phyloP scores from a whole-genome alignment of 768 basidiomycete genomes.

The Mycena venus region DNA sequence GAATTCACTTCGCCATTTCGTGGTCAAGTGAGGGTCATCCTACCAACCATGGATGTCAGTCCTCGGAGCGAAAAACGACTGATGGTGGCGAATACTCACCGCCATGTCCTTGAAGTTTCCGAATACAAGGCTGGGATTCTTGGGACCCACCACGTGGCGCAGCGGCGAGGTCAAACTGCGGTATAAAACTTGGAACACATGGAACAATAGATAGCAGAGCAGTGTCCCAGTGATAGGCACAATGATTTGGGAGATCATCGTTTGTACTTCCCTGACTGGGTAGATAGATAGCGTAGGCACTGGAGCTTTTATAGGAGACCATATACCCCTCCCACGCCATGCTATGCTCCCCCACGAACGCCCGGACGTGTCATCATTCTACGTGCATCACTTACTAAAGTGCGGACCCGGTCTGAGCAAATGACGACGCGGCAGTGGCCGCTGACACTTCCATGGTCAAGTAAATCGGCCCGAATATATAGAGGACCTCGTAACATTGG shows the following conservation, averaged over 20 bases:
- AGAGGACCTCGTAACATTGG: too few species aligned
- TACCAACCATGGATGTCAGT: neutral
- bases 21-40: neutral
- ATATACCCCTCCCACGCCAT: too few species aligned
- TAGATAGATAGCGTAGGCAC: neutral
- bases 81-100: neutral
- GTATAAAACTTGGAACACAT: conserved; percentile 13
- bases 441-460: too few species aligned
- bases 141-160: conserved; percentile 53
- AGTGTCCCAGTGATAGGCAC: neutral
- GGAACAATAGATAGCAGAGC: neutral
- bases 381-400: too few species aligned
- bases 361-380: too few species aligned
- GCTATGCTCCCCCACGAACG: too few species aligned
- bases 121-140: conserved; percentile 44
- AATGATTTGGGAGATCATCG: neutral
- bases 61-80: neutral
- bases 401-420: too few species aligned
- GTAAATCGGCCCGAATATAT: too few species aligned
- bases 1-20: conserved; percentile 14
- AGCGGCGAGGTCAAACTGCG: conserved; percentile 41
- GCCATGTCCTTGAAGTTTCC: conserved; percentile 49
- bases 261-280: neutral
- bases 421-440: too few species aligned
- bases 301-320: too few species aligned